phyloP scores from a whole-genome alignment of 1,139 yeast genomes.

The Pichia sp. region DNA sequence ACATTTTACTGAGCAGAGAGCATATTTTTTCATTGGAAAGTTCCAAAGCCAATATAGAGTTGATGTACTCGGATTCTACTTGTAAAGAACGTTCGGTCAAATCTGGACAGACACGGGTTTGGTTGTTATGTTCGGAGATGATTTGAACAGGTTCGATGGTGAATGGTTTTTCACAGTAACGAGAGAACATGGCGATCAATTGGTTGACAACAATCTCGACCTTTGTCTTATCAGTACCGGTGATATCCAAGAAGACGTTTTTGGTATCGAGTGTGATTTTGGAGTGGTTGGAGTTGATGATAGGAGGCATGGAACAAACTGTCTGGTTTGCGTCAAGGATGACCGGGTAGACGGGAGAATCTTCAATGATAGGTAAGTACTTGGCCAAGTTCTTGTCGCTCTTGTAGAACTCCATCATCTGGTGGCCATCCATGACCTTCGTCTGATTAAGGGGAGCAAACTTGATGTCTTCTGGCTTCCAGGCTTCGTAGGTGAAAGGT shows the following conservation, averaged over 20 bases:
- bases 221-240: slow-evolving; percentile 94
- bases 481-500: slow-evolving; percentile 86
- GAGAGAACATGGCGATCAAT: slow-evolving; percentile 92
- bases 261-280: slow-evolving; percentile 81
- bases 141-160: slow-evolving; percentile 86
- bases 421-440: slow-evolving; percentile 67
- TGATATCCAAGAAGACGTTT: slow-evolving; percentile 87
- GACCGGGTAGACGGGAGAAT: slow-evolving; percentile 88
- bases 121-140: slow-evolving; percentile 75
- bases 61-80: slow-evolving; percentile 82
- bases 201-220: slow-evolving; percentile 88
- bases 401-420: slow-evolving; percentile 85
- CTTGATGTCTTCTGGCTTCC: slow-evolving; percentile 71
- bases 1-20: slow-evolving; percentile 72
- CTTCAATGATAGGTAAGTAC: slow-evolving; percentile 81
- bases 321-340: slow-evolving; percentile 73
- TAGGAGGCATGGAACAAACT: slow-evolving; percentile 94
- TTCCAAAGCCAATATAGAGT: slow-evolving; percentile 83
- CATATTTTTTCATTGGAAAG: slow-evolving; percentile 66
- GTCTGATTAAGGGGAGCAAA: slow-evolving; percentile 86
- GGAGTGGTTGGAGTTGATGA: slow-evolving; percentile 88
- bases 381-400: slow-evolving; percentile 86
- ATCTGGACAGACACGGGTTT: slow-evolving; percentile 74
- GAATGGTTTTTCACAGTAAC: slow-evolving; percentile 72
- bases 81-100: slow-evolving; percentile 61